Conservation (phyloP, 192 early-diverging fungal genomes). For the Umbelopsis isabellina region DNA sequence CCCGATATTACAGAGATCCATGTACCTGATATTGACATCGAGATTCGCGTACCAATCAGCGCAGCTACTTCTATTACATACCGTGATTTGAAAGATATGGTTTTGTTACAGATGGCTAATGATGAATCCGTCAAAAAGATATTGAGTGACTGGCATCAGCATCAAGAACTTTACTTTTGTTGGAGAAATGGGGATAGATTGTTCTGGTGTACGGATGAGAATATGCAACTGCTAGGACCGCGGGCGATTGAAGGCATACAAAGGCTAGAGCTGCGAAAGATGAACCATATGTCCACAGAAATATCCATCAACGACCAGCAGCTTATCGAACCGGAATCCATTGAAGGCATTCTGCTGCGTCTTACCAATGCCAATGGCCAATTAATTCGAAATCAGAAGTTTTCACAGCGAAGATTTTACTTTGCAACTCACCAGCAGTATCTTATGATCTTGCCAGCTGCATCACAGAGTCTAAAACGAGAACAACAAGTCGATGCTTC, state of each 20-base stretch:
- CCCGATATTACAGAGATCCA: background rate
- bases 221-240: background rate
- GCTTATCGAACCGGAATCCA: background rate
- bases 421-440: slow-evolving; percentile 10
- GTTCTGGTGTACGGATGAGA: background rate
- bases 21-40: background rate
- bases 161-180: background rate
- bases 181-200: background rate
- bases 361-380: slow-evolving; percentile 8
- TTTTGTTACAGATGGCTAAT: background rate
- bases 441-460: background rate
- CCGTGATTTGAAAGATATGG: background rate
- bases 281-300: background rate
- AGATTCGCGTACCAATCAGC: background rate
- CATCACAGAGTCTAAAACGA: background rate
- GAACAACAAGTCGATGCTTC: background rate
- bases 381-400: background rate
- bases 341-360: background rate
- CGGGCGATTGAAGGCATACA: background rate
- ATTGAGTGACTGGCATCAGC: background rate
- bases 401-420: background rate
- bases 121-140: background rate
- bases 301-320: background rate
- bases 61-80: background rate
- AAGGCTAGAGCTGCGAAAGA: background rate